Percentiles rank a stretch among this genome's conserved stretches.
Conservation (phyloP, 768 basidiomycete genomes). For the Dictyophora rubrovolvata region DNA sequence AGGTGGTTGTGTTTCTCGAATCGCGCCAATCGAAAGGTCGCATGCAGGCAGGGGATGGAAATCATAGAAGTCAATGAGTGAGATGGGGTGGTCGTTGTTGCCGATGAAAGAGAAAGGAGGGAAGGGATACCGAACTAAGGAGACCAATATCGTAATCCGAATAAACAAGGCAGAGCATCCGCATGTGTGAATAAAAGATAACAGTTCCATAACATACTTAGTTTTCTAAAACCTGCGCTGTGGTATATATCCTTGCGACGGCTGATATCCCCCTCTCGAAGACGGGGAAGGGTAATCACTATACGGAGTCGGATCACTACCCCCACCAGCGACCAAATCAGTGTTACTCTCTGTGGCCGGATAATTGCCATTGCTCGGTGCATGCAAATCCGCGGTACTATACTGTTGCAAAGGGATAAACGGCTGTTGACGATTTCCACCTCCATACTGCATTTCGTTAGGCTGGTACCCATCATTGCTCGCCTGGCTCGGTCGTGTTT, state of each 20-base stretch:
- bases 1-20: no score
- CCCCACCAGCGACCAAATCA: not conserved
- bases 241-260: not conserved
- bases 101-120: not conserved
- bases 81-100: not conserved
- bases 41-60: no score
- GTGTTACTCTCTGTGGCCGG: not conserved
- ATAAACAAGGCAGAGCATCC: no score
- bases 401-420: conserved; percentile 65
- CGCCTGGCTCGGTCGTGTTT: conserved; percentile 21
- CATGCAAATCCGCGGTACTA: conserved; percentile 9
- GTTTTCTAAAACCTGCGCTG: not conserved
- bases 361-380: not conserved
- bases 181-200: not conserved
- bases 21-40: no score
- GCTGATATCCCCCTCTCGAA: not conserved
- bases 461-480: conserved; percentile 21
- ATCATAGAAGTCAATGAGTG: not conserved
- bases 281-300: not conserved
- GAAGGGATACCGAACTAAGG: not conserved
- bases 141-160: not conserved
- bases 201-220: not conserved
- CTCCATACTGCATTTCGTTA: conserved; percentile 51
- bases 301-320: not conserved
- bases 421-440: conserved; percentile 20